phyloP scores from a whole-genome alignment of 768 basidiomycete species.

The Psilocybe subaeruginosa region DNA sequence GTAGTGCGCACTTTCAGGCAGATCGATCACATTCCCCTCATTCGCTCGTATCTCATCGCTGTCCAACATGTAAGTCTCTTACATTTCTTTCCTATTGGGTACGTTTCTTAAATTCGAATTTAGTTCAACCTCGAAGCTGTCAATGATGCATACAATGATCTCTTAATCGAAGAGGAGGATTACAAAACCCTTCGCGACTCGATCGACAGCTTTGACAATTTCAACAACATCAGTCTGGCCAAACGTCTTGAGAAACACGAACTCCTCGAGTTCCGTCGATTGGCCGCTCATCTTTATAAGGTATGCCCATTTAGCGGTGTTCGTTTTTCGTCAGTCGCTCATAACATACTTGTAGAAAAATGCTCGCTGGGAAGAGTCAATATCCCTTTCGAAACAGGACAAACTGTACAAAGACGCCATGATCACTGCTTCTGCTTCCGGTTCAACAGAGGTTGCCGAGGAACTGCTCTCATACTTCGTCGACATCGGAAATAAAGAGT shows the following conservation, averaged over 20 bases:
- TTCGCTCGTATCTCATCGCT: slow-evolving; percentile 94
- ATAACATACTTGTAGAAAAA: slow-evolving; percentile 72
- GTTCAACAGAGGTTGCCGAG: slow-evolving; percentile 88
- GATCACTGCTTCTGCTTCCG: slow-evolving; percentile 86
- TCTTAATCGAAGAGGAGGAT: slow-evolving; percentile 99
- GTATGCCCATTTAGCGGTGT: slow-evolving; percentile 37
- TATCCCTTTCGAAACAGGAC: slow-evolving; percentile 93
- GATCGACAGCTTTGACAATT: slow-evolving; percentile 98
- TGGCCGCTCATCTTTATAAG: slow-evolving; percentile 97
- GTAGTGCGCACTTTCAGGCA: slow-evolving; percentile 96
- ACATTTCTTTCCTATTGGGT: no score
- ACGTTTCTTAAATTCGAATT: no score
- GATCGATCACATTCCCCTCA: slow-evolving; percentile 93
- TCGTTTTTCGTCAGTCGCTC: neutral
- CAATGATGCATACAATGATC: slow-evolving; percentile 96
- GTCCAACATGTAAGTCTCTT: slow-evolving; percentile 81
- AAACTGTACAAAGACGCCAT: slow-evolving; percentile 97
- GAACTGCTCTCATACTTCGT: slow-evolving; percentile 96
- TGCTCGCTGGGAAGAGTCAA: slow-evolving; percentile 93
- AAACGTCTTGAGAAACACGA: slow-evolving; percentile 87
- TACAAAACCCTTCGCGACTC: slow-evolving; percentile 97
- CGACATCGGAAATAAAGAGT: slow-evolving; percentile 98
- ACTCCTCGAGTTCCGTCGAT: slow-evolving; percentile 90
- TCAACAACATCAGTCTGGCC: slow-evolving; percentile 89
- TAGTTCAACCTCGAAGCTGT: slow-evolving; percentile 95